Evolutionary conservation across 2,329 filamentous ascomycete genomes (phyloP), one percentile per base, ranked within the genome.

Genomic region (Fusarium nanum): DNA sequence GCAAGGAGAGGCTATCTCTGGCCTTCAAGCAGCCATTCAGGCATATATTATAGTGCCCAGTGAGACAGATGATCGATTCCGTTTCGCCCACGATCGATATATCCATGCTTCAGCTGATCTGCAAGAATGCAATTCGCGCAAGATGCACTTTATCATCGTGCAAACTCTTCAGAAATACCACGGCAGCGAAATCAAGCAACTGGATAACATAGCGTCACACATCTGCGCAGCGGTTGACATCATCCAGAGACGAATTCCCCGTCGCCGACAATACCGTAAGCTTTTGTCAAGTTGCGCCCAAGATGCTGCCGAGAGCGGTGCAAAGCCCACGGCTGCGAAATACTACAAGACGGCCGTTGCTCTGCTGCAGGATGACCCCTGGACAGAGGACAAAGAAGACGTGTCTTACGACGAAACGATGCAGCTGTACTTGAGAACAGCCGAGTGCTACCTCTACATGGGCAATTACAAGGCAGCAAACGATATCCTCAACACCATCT

Each of bases 121-220:
- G 54, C 88, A 87, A 67, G 90, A 94, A 76, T 89, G 88, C 75
- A 89, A 92, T 58, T 82, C 87, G 23, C 83, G 87, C 22, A 92
- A 92, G 73, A 98, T 98, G 94, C 94, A 98, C 79, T 98, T 94
- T 73, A 89, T 94, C 47, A 93, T 98, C 73, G 92, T 93, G 0
- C 91, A 93, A 76, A 91, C 91, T 0, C 88, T 98, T 70, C 88
- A 94, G 78, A 92, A 92, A 72, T 91, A 94, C 73, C 88, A 87
- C 64, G 76, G 83, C 10, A 80, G 86, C 25, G 89, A 93, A 64
- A 83, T 87, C 3, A 85, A 85, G 52, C 86, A 87, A 27, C 85
- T 90, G 14, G 94, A 97, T 75, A 90, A 88, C 63, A 91, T 91
- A 64, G 93, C 93, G 23, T 88, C 90, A 7, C 95, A 98, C 77